Evolutionary conservation across 352 stramenopile genomes (phyloP), one percentile per base, ranked within the genome.

Genomic region (Pythium biforme): DNA sequence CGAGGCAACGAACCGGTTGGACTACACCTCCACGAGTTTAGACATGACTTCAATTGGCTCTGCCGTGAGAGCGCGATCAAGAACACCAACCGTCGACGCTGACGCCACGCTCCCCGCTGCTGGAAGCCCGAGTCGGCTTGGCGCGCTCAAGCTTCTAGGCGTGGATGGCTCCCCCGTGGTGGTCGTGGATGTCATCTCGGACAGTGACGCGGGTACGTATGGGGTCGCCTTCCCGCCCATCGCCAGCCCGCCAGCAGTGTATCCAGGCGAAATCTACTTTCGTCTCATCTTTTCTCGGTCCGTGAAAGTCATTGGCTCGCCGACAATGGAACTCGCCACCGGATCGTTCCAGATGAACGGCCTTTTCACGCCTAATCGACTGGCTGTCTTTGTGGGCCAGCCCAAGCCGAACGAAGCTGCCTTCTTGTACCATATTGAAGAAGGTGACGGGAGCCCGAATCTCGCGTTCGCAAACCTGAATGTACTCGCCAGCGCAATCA

Each of bases 191-290:
- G 68, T 88, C 9, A 33, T 85, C 0, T 70, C 69, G 0, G 70
- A 87, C 52, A 83, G 76, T 5, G 69, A 37, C 6, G 68, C 70
- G 8, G 80, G 71, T 2, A 83, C 75, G 0, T 93, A 91, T 11
- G 81, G 83, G 2, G 81, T 91, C 51, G 79, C 73, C 0, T 91
- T 75, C 45, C 83, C 83, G 5, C 56, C 80, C 0, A 46, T 68
- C 12, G 59, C 80, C 1, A 91, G 80, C 49, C 83, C 83, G 2
- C n/a, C 52, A 9, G 70, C 65, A 0, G 73, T 90, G 11, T 73
- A 58, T 47, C 76, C 83, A 4, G 83, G 83, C 1, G 80, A 93
- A 43, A 88, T 93, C 50, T 64, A 85, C 1, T 91, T 93, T 51
- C 70, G 79, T 15, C 4, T 91, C 9, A 64, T 84, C 10, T 93